Evolutionary conservation across 495 filamentous ascomycete species (phyloP), one percentile per base, ranked within the genome.

Genomic region (Podospora appendiculata): DNA sequence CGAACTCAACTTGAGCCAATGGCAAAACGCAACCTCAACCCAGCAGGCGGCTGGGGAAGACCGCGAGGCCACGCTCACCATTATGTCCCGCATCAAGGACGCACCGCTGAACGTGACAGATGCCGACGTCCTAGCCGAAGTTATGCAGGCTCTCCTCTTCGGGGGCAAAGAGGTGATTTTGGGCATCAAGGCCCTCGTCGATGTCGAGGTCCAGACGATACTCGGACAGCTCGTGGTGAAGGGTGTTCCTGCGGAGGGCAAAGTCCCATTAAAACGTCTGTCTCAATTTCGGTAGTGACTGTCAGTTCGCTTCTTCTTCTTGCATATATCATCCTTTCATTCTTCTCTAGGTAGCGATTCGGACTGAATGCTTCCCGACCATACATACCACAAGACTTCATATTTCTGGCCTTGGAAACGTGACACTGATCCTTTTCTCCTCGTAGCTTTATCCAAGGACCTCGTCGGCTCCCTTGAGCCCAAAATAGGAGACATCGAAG

Each of bases 241-340:
- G 63, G 79, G 81, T 41, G 85, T 98, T 55, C 92, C 92, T 11
- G 88, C 88, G 6, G 77, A 91, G 69, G 92, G 93, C 41, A 79
- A 84, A 57, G 81, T 98, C 43, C 83, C 83, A 60, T 81, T 98
- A 63, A 93, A 95, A 77, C 87, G 90, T 91, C 74, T 73, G 78
- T 78, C 65, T 65, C 64, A 63, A 59, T 63, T 77, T 52, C 66
- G 57, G 66, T 70, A 56, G 45, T 41, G 66, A 61, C 61, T 65
- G 72, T 72, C 72, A 81, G 80, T 84, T 67, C 50, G 66, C 65
- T 66, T 52, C 57, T 45, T 52, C 57, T 45, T 57, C 50, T 52
- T 19, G 49, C 41, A 47, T 40, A 11, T 17, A 25, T 39, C 18
- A 17, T 8, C 48, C 8, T 8, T 8, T 11, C 47, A 34, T 25